Conservation (phyloP, 208 protist species). For the Trypanosoma scelopori region DNA sequence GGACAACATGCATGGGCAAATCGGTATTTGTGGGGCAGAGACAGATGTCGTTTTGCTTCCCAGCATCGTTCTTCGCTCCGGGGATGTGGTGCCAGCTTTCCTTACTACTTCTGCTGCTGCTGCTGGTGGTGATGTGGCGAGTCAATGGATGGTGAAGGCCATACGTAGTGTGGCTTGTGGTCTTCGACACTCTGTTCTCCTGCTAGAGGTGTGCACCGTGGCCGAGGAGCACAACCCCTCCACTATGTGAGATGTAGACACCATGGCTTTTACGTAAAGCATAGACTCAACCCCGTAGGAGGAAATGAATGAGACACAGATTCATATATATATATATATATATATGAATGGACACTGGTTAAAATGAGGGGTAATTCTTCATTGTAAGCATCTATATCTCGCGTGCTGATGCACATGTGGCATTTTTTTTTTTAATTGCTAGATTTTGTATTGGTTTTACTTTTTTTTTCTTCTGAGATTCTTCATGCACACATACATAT, state of each 20-base stretch:
- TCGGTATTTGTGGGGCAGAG: conserved; percentile 29
- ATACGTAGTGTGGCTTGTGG: conserved; percentile 55
- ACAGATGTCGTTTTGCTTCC: conserved; percentile 29
- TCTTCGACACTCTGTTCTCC: conserved; percentile 66
- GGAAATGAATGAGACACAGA: neutral
- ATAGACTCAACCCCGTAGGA: neutral
- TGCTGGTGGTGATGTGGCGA: conserved; percentile 2
- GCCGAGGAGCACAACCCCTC: neutral
- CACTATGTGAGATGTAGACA: neutral
- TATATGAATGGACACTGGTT: neutral
- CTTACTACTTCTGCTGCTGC: conserved; percentile 12
- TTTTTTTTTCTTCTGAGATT: neutral
- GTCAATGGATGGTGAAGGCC: conserved; percentile 33
- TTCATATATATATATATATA: too few species aligned
- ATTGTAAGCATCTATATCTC: neutral
- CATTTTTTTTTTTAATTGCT: too few species aligned
- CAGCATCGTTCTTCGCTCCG: conserved; percentile 32
- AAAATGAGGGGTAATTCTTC: neutral
- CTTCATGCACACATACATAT: neutral
- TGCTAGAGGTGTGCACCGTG: conserved; percentile 43
- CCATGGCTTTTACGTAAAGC: neutral
- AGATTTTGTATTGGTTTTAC: neutral
- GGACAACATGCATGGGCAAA: conserved; percentile 78
- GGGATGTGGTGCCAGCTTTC: conserved; percentile 32
- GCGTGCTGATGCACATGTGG: too few species aligned